phyloP scores from a whole-genome alignment of 1,284 basidiomycete species.

The Tranzscheliella williamsii region DNA sequence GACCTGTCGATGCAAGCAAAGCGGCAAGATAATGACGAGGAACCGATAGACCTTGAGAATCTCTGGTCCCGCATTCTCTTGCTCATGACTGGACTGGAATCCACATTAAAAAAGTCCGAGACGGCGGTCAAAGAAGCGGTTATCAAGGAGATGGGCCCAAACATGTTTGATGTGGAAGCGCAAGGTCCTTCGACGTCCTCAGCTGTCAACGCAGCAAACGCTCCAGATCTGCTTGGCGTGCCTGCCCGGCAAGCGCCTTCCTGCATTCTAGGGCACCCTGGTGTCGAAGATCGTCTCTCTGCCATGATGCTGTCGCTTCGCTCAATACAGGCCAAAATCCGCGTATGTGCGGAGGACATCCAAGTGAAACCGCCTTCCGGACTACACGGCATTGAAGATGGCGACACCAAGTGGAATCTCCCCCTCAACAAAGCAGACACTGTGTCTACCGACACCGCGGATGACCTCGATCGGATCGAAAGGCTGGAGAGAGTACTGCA shows the following conservation, averaged over 20 bases:
- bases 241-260: not conserved
- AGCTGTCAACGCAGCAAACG: not conserved
- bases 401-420: not conserved
- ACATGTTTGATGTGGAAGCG: too few species aligned
- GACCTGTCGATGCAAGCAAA: not conserved
- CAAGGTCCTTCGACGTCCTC: too few species aligned
- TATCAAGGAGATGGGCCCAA: slow-evolving; percentile 15
- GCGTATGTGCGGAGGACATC: slow-evolving; percentile 52
- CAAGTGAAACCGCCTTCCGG: slow-evolving; percentile 18
- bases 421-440: not conserved
- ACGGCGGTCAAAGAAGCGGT: slow-evolving; percentile 2
- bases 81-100: not conserved
- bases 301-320: slow-evolving; percentile 53
- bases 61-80: not conserved
- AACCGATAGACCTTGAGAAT: not conserved
- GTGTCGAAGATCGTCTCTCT: slow-evolving; percentile 46
- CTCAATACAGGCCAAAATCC: slow-evolving; percentile 58
- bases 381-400: slow-evolving; percentile 43
- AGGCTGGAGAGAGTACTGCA: slow-evolving; percentile 39
- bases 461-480: slow-evolving; percentile 6
- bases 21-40: not conserved
- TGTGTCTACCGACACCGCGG: not conserved
- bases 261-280: slow-evolving; percentile 17
- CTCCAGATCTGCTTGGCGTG: not conserved
- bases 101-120: not conserved